phyloP scores from a whole-genome alignment of 331 rosid genomes.

The Spiraea crenata region DNA sequence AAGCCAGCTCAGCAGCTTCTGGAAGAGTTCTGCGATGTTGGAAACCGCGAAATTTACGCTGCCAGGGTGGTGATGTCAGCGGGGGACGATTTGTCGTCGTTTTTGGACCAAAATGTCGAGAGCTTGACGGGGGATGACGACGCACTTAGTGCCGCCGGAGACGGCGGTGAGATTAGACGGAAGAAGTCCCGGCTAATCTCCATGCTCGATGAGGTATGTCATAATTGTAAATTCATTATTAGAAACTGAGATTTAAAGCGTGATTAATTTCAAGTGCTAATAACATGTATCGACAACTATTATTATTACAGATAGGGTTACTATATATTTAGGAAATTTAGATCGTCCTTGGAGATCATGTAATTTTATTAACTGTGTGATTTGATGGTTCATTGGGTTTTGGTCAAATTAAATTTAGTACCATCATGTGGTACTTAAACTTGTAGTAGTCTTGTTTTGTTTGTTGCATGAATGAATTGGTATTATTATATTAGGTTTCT shows the following conservation, averaged over 20 bases:
- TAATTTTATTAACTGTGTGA: background rate
- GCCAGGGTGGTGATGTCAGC: slow-evolving; percentile 24
- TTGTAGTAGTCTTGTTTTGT: too few relatives aligned
- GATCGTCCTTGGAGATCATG: slow-evolving; percentile 16
- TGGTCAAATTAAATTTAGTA: background rate
- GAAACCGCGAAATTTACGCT: slow-evolving; percentile 31
- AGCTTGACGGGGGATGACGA: slow-evolving; percentile 35
- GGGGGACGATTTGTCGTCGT: slow-evolving; percentile 24
- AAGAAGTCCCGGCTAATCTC: slow-evolving; percentile 60
- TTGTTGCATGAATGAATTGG: too few relatives aligned
- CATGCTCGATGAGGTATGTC: slow-evolving; percentile 80
- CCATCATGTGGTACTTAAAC: background rate
- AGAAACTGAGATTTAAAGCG: too few relatives aligned
- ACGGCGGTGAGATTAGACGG: slow-evolving; percentile 37
- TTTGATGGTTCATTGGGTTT: slow-evolving; percentile 1
- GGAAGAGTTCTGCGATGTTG: slow-evolving; percentile 56
- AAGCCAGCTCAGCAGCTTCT: slow-evolving; percentile 74
- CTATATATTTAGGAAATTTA: background rate
- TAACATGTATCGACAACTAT: too few relatives aligned
- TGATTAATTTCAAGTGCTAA: too few relatives aligned
- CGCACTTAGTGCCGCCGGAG: slow-evolving; percentile 26
- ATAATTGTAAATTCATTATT: background rate
- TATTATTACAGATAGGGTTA: too few relatives aligned
- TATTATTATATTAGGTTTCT: too few relatives aligned
- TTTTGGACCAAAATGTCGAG: slow-evolving; percentile 44